Evolutionary conservation across 2,329 filamentous ascomycete species (phyloP), one percentile per base, ranked within the genome.

Genomic region (Ophiocordyceps polyrhachis-furcata): DNA sequence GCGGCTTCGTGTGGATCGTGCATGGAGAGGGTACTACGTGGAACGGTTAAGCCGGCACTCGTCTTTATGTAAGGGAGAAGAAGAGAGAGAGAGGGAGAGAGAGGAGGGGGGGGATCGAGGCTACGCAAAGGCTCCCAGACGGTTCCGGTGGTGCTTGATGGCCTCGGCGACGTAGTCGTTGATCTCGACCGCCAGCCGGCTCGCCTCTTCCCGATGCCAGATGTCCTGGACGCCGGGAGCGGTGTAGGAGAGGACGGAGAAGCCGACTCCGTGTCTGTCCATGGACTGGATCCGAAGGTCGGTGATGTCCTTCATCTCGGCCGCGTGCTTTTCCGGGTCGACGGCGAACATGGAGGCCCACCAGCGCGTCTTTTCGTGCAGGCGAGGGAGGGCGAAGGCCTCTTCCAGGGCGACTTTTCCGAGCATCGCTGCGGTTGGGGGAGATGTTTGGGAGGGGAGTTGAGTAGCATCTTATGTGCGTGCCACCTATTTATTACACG

Each of bases 391-490:
- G 48, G 69, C 70, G 49, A 77, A 79, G 14, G 74, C 73, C 59
- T 79, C 75, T 56, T 79, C 75, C 20, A 79, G 63, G 13, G 71
- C 70, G 47, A 79, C 66, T 49, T 80, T 79, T 48, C 76, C 75
- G 13, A 68, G 58, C 73, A 77, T 77, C 19, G 41, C 21, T 42
- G 8, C 21, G 21, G 41, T 8, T 42, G 9, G 41, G 41, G 4
- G n/a, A n/a, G n/a, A n/a, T 28, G 25, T 6, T 23, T 23, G 31
- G 15, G 31, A 14, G 5, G 31, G 31, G 31, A 32, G 31, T 32
- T 32, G 31, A 15, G 31, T 14, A 15, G 21, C 21, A 23, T 23
- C 21, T 23, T 23, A 23, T 23, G 21, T 23, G 21, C 21, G 21
- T 23, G 21, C 4, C 21, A 23, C 6, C 21, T 23, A 23, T 23